Evolutionary conservation across 306 rosid species (phyloP).

Genomic region (Malus sylvestris): DNA sequence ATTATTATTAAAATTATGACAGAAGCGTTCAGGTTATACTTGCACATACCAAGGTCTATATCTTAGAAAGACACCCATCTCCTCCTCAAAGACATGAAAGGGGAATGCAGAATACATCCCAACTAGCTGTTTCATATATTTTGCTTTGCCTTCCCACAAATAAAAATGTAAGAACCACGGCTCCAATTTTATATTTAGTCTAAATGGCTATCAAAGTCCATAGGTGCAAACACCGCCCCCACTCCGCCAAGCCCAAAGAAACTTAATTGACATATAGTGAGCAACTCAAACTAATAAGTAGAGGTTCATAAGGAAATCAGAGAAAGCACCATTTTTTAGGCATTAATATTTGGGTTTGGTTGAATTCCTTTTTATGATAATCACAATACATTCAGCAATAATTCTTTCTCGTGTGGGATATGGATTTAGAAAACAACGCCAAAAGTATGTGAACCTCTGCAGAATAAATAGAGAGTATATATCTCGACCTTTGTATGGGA

Average conservation of each 20-base stretch:
- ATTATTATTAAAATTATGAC: no score
- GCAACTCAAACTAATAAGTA: neutral
- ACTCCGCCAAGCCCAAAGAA: neutral
- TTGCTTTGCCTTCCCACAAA: neutral
- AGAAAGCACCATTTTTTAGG: neutral
- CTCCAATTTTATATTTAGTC: neutral
- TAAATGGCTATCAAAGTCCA: neutral
- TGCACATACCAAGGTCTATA: neutral
- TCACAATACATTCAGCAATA: neutral
- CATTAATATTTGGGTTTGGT: neutral
- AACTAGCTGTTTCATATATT: neutral
- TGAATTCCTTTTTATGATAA: neutral
- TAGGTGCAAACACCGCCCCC: neutral
- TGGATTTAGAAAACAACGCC: neutral
- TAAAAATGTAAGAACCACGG: neutral
- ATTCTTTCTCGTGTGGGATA: neutral
- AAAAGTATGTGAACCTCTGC: neutral
- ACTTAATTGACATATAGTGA: neutral
- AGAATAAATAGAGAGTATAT: neutral
- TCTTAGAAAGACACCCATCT: neutral
- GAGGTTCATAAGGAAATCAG: neutral
- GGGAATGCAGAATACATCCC: neutral
- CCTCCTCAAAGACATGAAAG: neutral
- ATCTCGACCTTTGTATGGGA: conserved; percentile 64
- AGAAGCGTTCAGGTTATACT: no score